These are phyloP conservation scores for Trichosporon sp. DNA, from an alignment of 1,284 basidiomycete species.

Conservation along the genomic window DNA sequence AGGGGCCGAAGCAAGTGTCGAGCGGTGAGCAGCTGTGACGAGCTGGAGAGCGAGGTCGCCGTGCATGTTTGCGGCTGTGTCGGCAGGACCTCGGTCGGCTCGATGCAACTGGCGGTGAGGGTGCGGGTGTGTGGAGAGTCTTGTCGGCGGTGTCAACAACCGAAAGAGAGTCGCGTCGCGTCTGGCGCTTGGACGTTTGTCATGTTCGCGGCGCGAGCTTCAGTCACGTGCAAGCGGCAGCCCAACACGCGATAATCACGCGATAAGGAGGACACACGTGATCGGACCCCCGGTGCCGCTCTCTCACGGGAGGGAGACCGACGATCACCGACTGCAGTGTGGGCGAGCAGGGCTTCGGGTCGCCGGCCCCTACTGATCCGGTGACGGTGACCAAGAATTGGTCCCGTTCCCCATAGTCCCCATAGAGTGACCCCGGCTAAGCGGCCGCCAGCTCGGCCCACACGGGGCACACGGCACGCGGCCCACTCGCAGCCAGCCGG, in stretches of 20 bases:
- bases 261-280: neutral
- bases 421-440: neutral
- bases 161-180: constrained; percentile 2
- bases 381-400: neutral
- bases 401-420: neutral
- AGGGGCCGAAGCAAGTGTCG: constrained; percentile 67
- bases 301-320: neutral
- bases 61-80: constrained; percentile 49
- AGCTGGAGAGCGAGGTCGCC: constrained; percentile 82
- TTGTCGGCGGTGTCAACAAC: neutral
- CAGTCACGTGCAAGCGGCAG: neutral
- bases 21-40: constrained; percentile 75
- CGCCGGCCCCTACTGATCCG: constrained; percentile 4
- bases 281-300: constrained; percentile 5
- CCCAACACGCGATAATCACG: neutral
- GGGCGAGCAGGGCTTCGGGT: neutral
- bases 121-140: neutral
- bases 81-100: neutral
- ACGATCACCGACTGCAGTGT: neutral
- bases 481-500: neutral
- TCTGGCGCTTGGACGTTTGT: neutral
- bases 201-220: neutral
- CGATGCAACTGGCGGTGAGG: neutral
- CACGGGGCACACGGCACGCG: neutral
- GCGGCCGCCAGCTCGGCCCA: constrained; percentile 1